These are phyloP conservation scores for Penicillium glabrum DNA, from an alignment of 2,329 filamentous ascomycete species.

Conservation along the genomic window DNA sequence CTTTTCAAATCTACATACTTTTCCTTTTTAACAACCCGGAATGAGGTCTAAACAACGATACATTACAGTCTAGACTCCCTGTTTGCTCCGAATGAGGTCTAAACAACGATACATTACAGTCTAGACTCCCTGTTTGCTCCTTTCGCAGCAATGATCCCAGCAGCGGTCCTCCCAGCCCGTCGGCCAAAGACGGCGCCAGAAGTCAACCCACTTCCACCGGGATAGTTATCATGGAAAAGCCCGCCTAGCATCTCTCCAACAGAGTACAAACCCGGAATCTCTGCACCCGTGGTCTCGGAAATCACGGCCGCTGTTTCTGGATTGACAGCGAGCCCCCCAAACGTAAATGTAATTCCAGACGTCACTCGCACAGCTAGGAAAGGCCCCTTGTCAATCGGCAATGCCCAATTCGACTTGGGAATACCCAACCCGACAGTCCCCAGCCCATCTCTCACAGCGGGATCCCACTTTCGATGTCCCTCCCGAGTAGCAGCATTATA, in stretches of 20 bases:
- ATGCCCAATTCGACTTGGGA: slow-evolving; percentile 67
- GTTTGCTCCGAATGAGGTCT: not conserved
- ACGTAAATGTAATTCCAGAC: slow-evolving; percentile 68
- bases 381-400: slow-evolving; percentile 56
- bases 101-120: not conserved
- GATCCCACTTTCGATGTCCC: slow-evolving; percentile 52
- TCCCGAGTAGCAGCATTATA: slow-evolving; percentile 60
- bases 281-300: slow-evolving; percentile 42
- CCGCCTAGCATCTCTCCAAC: slow-evolving; percentile 67
- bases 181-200: slow-evolving; percentile 57
- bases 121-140: not conserved
- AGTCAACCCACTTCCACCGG: slow-evolving; percentile 62
- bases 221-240: slow-evolving; percentile 64
- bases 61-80: not conserved
- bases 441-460: slow-evolving; percentile 60
- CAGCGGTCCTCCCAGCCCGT: slow-evolving; percentile 42
- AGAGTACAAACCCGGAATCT: slow-evolving; percentile 60
- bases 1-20: not conserved
- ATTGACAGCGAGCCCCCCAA: slow-evolving; percentile 62
- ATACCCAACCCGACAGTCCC: slow-evolving; percentile 43
- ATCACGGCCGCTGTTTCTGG: slow-evolving; percentile 56
- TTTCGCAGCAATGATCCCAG: slow-evolving; percentile 3
- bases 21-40: not conserved
- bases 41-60: not conserved
- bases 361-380: slow-evolving; percentile 65